phyloP scores from a whole-genome alignment of 192 early-diverging fungal species.

The Entomortierella parvispora region DNA sequence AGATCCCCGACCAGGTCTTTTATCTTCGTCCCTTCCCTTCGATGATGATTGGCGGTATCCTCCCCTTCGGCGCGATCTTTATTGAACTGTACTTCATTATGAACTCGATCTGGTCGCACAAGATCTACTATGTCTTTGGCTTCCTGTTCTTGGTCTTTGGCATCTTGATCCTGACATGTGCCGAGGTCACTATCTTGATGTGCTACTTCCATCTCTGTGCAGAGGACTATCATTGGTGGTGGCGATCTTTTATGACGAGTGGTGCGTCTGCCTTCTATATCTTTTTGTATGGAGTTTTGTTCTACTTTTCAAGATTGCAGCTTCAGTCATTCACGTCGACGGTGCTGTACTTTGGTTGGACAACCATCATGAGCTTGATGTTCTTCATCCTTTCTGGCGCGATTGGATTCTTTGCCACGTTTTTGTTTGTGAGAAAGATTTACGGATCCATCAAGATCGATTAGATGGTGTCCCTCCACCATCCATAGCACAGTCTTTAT shows the following conservation, averaged over 20 bases:
- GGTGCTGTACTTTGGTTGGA: slow-evolving; percentile 93
- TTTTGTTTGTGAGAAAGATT: slow-evolving; percentile 82
- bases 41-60: slow-evolving; percentile 82
- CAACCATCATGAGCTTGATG: slow-evolving; percentile 76
- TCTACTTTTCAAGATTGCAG: slow-evolving; percentile 81
- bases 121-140: slow-evolving; percentile 94
- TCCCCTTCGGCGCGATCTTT: slow-evolving; percentile 94
- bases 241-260: slow-evolving; percentile 88
- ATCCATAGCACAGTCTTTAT: too few relatives aligned
- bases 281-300: slow-evolving; percentile 89
- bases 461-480: slow-evolving; percentile 52
- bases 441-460: slow-evolving; percentile 89
- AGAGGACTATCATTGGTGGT: slow-evolving; percentile 89
- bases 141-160: slow-evolving; percentile 91
- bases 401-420: slow-evolving; percentile 82
- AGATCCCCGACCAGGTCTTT: slow-evolving; percentile 89
- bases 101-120: slow-evolving; percentile 93
- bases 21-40: slow-evolving; percentile 79
- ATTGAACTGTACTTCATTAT: slow-evolving; percentile 98
- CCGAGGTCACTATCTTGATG: slow-evolving; percentile 87
- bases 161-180: slow-evolving; percentile 84
- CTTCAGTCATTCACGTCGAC: slow-evolving; percentile 83
- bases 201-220: slow-evolving; percentile 92
- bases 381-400: slow-evolving; percentile 83
- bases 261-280: slow-evolving; percentile 90